phyloP scores from a whole-genome alignment of 139 green algal genomes.

The Asterochloris sp. region DNA sequence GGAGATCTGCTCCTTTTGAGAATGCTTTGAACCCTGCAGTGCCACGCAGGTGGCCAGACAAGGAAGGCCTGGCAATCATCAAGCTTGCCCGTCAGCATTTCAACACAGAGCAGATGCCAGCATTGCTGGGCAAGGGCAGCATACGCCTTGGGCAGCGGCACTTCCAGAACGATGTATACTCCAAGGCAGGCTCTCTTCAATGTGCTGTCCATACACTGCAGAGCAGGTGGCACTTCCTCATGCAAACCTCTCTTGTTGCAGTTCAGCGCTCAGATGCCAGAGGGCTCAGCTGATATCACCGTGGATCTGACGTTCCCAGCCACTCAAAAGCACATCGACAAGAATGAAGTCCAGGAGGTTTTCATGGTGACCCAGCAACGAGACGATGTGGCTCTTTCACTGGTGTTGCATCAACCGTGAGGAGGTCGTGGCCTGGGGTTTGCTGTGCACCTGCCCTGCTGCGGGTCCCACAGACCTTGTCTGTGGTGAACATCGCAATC shows the following conservation, averaged over 20 bases:
- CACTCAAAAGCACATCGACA: conserved; percentile 50
- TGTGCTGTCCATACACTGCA: neutral
- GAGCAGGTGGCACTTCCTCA: neutral
- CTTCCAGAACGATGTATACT: conserved; percentile 47
- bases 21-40: too few relatives aligned
- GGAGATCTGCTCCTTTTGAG: too few relatives aligned
- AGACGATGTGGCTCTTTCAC: neutral
- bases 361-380: conserved; percentile 18
- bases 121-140: neutral
- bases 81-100: too few relatives aligned
- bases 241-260: conserved; percentile 7
- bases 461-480: neutral
- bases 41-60: too few relatives aligned
- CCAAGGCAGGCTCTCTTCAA: conserved; percentile 21
- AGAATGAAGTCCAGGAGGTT: conserved; percentile 33
- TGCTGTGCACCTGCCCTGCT: neutral
- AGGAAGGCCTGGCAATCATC: too few relatives aligned
- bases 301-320: conserved; percentile 47
- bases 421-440: neutral
- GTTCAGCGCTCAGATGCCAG: conserved; percentile 19
- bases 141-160: neutral
- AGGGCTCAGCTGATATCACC: conserved; percentile 20
- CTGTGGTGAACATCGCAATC: neutral
- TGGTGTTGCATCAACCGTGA: neutral
- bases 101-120: too few relatives aligned